These are phyloP conservation scores for Tylopilus subfusipes DNA, from an alignment of 768 basidiomycete genomes.

Conservation along the genomic window DNA sequence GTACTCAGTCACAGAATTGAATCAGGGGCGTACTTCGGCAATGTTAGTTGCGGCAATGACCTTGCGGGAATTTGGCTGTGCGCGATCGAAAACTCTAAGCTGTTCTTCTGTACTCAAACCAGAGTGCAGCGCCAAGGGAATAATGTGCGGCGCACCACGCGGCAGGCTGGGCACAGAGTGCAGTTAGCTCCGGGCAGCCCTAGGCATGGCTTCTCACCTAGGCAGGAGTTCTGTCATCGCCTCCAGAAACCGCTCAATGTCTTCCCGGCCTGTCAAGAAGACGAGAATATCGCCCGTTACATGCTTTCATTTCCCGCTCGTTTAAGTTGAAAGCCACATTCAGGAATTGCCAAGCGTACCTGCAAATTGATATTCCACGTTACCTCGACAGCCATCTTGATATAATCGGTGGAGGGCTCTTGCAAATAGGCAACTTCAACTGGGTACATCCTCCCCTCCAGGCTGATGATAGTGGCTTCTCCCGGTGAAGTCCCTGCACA, in stretches of 20 bases:
- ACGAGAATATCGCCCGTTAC: constrained; percentile 86
- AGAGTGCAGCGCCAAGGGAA: constrained; percentile 80
- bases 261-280: constrained; percentile 93
- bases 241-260: constrained; percentile 87
- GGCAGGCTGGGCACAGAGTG: constrained; percentile 40
- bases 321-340: not conserved
- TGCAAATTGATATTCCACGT: constrained; percentile 79
- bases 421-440: constrained; percentile 89
- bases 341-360: constrained; percentile 40
- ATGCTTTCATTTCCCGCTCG: constrained; percentile 44
- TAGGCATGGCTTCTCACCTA: constrained; percentile 42
- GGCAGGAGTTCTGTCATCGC: constrained; percentile 75
- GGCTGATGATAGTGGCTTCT: constrained; percentile 79
- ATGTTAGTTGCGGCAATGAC: constrained; percentile 94
- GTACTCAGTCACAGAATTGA: not conserved
- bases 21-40: constrained; percentile 63
- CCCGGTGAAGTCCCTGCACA: constrained; percentile 55
- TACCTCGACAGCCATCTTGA: constrained; percentile 75
- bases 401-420: constrained; percentile 77
- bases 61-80: constrained; percentile 77
- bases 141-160: constrained; percentile 51
- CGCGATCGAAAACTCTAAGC: constrained; percentile 73
- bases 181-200: not conserved
- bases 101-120: constrained; percentile 89
- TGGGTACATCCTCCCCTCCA: constrained; percentile 94